A percentile compares a stretch with the other conserved stretches of the same genome.
These are phyloP conservation scores for Henningerozyma blattae DNA, from an alignment of 805 yeast genomes.

Conservation along the genomic window DNA sequence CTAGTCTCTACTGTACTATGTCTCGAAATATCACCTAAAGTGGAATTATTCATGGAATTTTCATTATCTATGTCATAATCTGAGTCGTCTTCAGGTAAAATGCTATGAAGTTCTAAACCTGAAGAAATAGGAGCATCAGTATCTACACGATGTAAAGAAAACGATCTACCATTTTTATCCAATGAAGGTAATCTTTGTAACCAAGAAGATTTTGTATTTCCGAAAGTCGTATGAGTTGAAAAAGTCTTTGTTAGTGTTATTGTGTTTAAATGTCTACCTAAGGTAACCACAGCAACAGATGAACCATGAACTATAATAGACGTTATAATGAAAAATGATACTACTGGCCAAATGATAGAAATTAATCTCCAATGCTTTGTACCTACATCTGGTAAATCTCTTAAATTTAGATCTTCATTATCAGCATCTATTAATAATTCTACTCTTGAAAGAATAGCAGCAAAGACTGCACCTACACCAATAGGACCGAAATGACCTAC, in stretches of 20 bases:
- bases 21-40: conserved; percentile 9
- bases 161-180: conserved; percentile 54
- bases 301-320: conserved; percentile 89
- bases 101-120: conserved; percentile 6
- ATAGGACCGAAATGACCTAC: conserved; percentile 95
- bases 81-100: conserved; percentile 8
- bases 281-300: conserved; percentile 61
- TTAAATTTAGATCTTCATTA: conserved; percentile 45
- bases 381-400: conserved; percentile 32
- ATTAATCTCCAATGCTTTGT: conserved; percentile 47
- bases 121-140: conserved; percentile 32
- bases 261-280: conserved; percentile 80
- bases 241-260: conserved; percentile 89
- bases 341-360: conserved; percentile 69
- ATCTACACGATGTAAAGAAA: conserved; percentile 75
- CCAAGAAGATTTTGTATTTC: conserved; percentile 53
- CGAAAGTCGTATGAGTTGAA: conserved; percentile 55
- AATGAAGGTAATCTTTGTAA: conserved; percentile 73
- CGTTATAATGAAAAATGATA: conserved; percentile 65
- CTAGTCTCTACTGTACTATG: conserved; percentile 44
- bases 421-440: conserved; percentile 46
- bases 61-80: conserved; percentile 5
- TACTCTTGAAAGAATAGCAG: conserved; percentile 65
- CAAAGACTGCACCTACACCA: conserved; percentile 88
- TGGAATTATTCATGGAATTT: background rate